Base-by-base conservation (phyloP, 192 early-diverging fungal genomes). In the Geosiphon pyriformis region DNA sequence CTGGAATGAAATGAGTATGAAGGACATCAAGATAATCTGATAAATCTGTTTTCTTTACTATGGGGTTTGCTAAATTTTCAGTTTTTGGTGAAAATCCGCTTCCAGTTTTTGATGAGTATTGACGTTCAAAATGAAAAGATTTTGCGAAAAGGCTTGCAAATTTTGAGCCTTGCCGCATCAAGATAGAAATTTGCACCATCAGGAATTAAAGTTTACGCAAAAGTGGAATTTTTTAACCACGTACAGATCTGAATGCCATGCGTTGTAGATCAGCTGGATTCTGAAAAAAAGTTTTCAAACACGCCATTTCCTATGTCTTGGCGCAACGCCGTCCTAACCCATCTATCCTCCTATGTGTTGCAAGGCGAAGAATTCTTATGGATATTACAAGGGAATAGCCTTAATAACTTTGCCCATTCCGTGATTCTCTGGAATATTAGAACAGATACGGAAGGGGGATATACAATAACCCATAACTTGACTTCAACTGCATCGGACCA, bases 401-500 rank as follows among this genome's bases (percentile, higher is more conserved):
- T 37, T 34, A 47, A 61, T 3, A 37, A 47, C 25, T 42, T 47
- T 47, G 34, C 22, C 7, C 42, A 61, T 26, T 34, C 34, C 0
- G 60, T 61, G 2, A 27, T 61, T 34, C 59, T 61, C 25, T 61
- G 60, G 60, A 61, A 37, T 42, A n/a, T 42, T 8, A 48, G 47
- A 23, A 20, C 11, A 17, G 17, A 61, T 48, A 23, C 20, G 4
- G 23, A 47, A 61, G 27, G 53, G 23, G 59, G 59, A 34, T 42
- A 61, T 47, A 61, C 60, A 22, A 61, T 42, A 42, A 61, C 60
- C 25, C 60, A 61, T 61, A n/a, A 61, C 2, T 29, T 61, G 30
- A 61, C 20, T 26, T 23, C 53, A 23, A 42, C 6, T 10, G 37
- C 7, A 42, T 10, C 6, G 6, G 12, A 27, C 10, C 23, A 61